Base-by-base conservation (phyloP, 2,329 filamentous ascomycete species). In the Neurospora sp. region DNA sequence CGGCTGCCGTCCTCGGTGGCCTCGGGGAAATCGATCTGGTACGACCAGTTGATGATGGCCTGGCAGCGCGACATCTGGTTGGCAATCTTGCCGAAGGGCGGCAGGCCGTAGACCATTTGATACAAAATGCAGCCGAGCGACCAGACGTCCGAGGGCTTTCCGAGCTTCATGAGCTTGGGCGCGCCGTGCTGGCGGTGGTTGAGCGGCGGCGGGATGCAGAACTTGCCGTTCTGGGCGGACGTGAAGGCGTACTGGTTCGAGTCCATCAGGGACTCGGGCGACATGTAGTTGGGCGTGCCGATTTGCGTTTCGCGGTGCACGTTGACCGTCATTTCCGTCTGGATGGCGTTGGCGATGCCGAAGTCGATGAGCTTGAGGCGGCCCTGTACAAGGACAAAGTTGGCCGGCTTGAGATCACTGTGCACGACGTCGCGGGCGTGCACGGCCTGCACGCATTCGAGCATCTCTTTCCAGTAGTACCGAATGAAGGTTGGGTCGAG, bases 401-500 rank as follows among this genome's bases (percentile, higher is more conserved):
- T 99, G 76, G 94, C 94, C 0, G 96, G 96, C 80, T 99, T 99
- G 43, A 99, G 85, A 78, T 99, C 96, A 0, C 93, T 97, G 81
- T 99, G 96, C 3, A 99, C 96, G 73, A 99, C 94, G 77, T 97
- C 93, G 78, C 91, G 86, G 13, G 91, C 87, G 78, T 99, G 96
- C 0, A 99, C 93, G 0, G 95, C 89, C 74, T 92, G 88, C 6
- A 99, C 89, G 78, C 96, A 98, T 79, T 97, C 93, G 19, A 99
- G 89, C 96, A 99, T 99, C 81, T 99, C 96, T 80, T 97, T 96
- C 96, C 96, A 99, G 84, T 97, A 97, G 81, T 92, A 96, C n/a
- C 96, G 91, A 13, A 96, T 93, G 79, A 98, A 97, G 68, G 91
- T 92, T 1, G 93, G 86, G 78, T 99, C 96, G 72, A 99, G 91